These are phyloP conservation scores for Fomitopsis palustris DNA, from an alignment of 1,284 basidiomycete species.

Conservation along the genomic window DNA sequence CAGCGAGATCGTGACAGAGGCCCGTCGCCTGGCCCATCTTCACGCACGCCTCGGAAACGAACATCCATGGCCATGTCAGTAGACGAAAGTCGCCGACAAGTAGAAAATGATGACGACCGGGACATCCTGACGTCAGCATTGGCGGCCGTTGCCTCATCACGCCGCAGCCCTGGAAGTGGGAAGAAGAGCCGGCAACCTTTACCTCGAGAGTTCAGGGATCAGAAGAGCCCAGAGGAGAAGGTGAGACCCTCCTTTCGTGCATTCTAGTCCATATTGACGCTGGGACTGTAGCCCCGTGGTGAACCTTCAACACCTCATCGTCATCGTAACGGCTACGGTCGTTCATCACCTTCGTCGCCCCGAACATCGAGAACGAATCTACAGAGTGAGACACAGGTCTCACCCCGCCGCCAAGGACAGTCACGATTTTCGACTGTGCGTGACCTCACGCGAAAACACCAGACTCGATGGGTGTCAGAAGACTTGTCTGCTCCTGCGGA, in stretches of 20 bases:
- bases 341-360: slow-evolving; percentile 23
- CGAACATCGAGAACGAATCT: slow-evolving; percentile 9
- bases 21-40: slow-evolving; percentile 37
- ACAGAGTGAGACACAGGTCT: slow-evolving; percentile 21
- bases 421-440: slow-evolving; percentile 42
- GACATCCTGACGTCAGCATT: slow-evolving; percentile 54
- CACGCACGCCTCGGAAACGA: slow-evolving; percentile 41
- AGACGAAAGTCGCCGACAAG: slow-evolving; percentile 16
- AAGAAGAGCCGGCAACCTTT: slow-evolving; percentile 51
- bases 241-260: slow-evolving; percentile 29
- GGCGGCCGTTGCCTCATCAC: slow-evolving; percentile 55
- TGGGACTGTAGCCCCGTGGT: slow-evolving; percentile 5
- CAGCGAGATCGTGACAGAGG: slow-evolving; percentile 18
- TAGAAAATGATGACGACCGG: slow-evolving; percentile 27
- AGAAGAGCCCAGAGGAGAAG: slow-evolving; percentile 38
- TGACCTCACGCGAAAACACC: slow-evolving; percentile 43
- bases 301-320: slow-evolving; percentile 25
- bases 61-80: slow-evolving; percentile 33
- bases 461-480: slow-evolving; percentile 47
- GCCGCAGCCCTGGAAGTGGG: slow-evolving; percentile 41
- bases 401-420: slow-evolving; percentile 30
- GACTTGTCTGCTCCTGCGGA: slow-evolving; percentile 30
- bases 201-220: slow-evolving; percentile 58
- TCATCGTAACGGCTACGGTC: slow-evolving; percentile 13
- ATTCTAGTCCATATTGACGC: slow-evolving; percentile 11